Percentiles rank a stretch among this genome's conserved stretches.
Evolutionary conservation across 2,329 filamentous ascomycete species (phyloP).

Genomic region (Capronia americana): DNA sequence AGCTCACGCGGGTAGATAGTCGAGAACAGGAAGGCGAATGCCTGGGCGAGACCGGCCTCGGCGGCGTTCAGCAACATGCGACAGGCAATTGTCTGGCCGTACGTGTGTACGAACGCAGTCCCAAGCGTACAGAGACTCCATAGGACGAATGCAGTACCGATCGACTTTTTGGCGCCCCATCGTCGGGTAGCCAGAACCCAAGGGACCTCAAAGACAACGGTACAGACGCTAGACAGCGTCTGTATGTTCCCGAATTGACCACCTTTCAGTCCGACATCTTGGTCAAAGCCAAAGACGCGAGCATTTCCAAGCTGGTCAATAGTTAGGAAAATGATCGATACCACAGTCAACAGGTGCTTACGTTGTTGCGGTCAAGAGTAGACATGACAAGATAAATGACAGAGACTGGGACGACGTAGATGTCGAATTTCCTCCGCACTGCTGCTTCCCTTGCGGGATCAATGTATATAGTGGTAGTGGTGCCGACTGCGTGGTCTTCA

Average conservation of each 20-base stretch:
- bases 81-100: too few relatives aligned
- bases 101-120: too few relatives aligned
- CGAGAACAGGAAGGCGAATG: too few relatives aligned
- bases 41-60: too few relatives aligned
- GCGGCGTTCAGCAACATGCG: too few relatives aligned
- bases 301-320: slow-evolving; percentile 51
- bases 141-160: slow-evolving; percentile 29
- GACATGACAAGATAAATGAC: slow-evolving; percentile 47
- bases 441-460: too few relatives aligned
- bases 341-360: slow-evolving; percentile 42
- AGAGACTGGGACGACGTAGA: slow-evolving; percentile 28
- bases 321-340: slow-evolving; percentile 42
- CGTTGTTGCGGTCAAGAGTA: slow-evolving; percentile 52
- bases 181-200: slow-evolving; percentile 28
- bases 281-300: slow-evolving; percentile 67
- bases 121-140: too few relatives aligned
- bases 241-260: slow-evolving; percentile 65
- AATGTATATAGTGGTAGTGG: too few relatives aligned
- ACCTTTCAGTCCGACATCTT: slow-evolving; percentile 61
- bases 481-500: not conserved
- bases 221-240: slow-evolving; percentile 29
- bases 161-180: slow-evolving; percentile 27
- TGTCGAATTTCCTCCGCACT: slow-evolving; percentile 35
- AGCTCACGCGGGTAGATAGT: too few relatives aligned
- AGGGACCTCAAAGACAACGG: slow-evolving; percentile 27